A percentile compares a stretch with the other conserved stretches of the same genome.
Conservation (phyloP, 1,284 basidiomycete genomes). For the Hymenochaete sp. region DNA sequence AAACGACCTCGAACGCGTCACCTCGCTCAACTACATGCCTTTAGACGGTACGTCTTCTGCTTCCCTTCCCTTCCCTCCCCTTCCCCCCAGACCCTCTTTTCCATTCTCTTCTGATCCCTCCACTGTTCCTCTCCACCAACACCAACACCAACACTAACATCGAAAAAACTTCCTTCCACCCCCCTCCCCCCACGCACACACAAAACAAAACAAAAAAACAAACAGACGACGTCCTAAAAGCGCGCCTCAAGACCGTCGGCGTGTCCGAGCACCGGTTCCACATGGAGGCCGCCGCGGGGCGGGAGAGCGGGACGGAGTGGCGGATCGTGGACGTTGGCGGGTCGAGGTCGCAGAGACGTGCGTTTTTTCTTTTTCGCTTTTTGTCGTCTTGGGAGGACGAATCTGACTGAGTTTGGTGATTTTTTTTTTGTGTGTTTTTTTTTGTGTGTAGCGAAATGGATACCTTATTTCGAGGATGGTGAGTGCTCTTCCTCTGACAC, state of each 20-base stretch:
- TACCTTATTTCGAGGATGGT: slow-evolving; percentile 23
- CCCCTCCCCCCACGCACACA: no score
- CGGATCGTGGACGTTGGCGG: slow-evolving; percentile 23
- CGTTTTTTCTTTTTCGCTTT: background rate
- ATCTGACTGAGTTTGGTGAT: slow-evolving; percentile 1
- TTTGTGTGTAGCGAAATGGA: slow-evolving; percentile 19
- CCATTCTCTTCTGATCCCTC: no score
- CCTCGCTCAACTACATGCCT: slow-evolving; percentile 18
- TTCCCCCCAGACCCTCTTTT: no score
- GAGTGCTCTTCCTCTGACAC: no score
- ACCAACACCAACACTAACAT: no score
- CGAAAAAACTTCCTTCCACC: no score
- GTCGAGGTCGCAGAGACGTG: slow-evolving; percentile 20
- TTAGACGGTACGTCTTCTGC: slow-evolving; percentile 17
- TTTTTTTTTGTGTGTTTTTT: background rate
- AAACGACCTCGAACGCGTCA: slow-evolving; percentile 20
- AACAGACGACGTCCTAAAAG: slow-evolving; percentile 23
- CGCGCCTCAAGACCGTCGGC: slow-evolving; percentile 23
- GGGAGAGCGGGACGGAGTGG: slow-evolving; percentile 21
- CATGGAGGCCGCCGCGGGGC: slow-evolving; percentile 21
- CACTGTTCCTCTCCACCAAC: no score
- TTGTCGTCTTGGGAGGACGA: background rate
- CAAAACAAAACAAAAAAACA: no score
- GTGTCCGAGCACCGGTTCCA: slow-evolving; percentile 22
- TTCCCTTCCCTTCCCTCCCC: background rate